phyloP scores from a whole-genome alignment of 2,329 filamentous ascomycete genomes.

The Mariannaea elegans region DNA sequence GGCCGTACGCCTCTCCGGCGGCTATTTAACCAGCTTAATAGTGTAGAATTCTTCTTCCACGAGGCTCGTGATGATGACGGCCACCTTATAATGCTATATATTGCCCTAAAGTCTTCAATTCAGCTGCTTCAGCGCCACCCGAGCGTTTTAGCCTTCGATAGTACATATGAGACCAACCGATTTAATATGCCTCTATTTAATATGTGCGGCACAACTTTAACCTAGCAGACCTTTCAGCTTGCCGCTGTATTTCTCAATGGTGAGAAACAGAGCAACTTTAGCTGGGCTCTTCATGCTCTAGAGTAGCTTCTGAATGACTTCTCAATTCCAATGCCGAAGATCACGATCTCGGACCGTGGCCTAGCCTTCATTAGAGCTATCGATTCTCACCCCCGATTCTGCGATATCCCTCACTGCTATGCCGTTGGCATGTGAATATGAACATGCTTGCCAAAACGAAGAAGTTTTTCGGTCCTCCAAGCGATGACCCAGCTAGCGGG shows the following conservation, averaged over 20 bases:
- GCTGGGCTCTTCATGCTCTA: background rate
- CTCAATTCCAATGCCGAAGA: background rate
- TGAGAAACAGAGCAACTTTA: background rate
- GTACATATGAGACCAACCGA: background rate
- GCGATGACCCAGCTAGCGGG: no score
- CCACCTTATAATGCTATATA: background rate
- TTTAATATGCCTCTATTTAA: slow-evolving; percentile 5
- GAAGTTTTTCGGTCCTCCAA: background rate
- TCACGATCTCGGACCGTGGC: background rate
- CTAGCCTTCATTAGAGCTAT: background rate
- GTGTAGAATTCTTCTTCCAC: background rate
- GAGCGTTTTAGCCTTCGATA: background rate
- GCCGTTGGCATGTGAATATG: background rate
- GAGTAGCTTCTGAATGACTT: background rate
- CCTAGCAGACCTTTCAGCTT: background rate
- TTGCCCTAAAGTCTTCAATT: background rate
- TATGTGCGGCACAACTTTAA: background rate
- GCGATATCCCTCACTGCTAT: background rate
- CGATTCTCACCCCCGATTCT: background rate
- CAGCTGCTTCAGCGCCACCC: background rate
- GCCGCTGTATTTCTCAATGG: background rate
- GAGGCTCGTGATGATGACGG: background rate
- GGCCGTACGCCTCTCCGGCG: background rate
- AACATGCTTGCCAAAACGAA: background rate
- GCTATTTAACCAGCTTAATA: background rate